Evolutionary conservation across 495 filamentous ascomycete genomes (phyloP).

Genomic region (Trichodelitschia bisporula): DNA sequence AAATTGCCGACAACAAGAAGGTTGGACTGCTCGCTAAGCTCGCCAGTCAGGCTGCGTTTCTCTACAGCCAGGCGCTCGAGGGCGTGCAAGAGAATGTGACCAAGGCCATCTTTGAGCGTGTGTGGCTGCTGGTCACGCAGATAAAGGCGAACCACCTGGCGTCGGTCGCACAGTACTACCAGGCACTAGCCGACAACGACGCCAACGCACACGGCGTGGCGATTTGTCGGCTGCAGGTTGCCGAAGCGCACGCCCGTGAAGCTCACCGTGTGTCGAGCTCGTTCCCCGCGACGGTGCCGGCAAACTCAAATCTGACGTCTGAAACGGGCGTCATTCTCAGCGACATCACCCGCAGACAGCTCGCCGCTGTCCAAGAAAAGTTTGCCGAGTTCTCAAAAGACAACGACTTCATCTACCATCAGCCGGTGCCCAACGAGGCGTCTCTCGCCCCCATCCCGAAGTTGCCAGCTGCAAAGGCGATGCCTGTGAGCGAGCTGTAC

Average conservation of each 20-base stretch:
- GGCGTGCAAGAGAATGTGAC: slow-evolving; percentile 80
- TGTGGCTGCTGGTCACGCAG: slow-evolving; percentile 74
- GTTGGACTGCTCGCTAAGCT: slow-evolving; percentile 77
- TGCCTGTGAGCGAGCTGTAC: slow-evolving; percentile 89
- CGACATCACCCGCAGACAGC: slow-evolving; percentile 64
- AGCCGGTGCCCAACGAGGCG: slow-evolving; percentile 66
- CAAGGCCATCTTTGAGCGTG: slow-evolving; percentile 81
- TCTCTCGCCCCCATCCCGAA: slow-evolving; percentile 62
- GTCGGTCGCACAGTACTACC: slow-evolving; percentile 79
- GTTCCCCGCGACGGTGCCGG: slow-evolving; percentile 56
- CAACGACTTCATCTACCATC: slow-evolving; percentile 97
- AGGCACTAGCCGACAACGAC: slow-evolving; percentile 78
- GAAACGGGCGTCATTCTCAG: slow-evolving; percentile 50
- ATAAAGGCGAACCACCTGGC: slow-evolving; percentile 67
- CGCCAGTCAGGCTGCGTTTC: slow-evolving; percentile 65
- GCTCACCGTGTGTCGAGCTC: slow-evolving; percentile 51
- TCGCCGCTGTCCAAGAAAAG: slow-evolving; percentile 56
- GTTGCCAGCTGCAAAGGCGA: slow-evolving; percentile 89
- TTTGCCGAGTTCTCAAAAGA: slow-evolving; percentile 58
- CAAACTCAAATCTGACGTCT: slow-evolving; percentile 58
- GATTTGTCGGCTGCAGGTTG: slow-evolving; percentile 59
- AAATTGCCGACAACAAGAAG: slow-evolving; percentile 83
- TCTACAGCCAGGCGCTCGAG: slow-evolving; percentile 71
- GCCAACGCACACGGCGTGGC: slow-evolving; percentile 69
- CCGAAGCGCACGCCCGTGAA: slow-evolving; percentile 49